phyloP scores from a whole-genome alignment of 495 filamentous ascomycete species.

The Podospora tetraspora region DNA sequence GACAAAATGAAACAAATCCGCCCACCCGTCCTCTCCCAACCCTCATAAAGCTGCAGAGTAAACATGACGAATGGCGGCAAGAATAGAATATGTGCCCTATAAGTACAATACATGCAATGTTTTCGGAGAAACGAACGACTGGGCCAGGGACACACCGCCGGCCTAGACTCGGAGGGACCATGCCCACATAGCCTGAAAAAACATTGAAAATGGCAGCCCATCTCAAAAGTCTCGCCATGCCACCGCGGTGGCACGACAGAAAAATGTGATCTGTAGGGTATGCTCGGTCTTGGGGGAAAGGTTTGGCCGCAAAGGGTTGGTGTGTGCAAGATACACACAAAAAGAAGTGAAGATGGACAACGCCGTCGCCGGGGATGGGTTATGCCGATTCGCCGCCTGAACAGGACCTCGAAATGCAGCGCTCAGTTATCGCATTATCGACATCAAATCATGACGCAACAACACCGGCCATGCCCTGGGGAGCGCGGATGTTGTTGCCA shows the following conservation, averaged over 20 bases:
- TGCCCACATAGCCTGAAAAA: background rate
- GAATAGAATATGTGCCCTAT: background rate
- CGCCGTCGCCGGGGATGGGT: conserved; percentile 19
- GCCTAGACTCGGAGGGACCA: background rate
- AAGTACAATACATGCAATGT: background rate
- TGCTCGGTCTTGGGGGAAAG: background rate
- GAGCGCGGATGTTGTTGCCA: conserved; percentile 54
- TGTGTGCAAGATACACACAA: conserved; percentile 28
- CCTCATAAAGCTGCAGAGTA: background rate
- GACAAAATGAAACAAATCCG: background rate
- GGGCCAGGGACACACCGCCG: background rate
- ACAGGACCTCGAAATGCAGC: conserved; percentile 1
- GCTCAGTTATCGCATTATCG: background rate
- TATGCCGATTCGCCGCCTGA: background rate
- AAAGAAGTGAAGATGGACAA: conserved; percentile 33
- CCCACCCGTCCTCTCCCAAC: background rate
- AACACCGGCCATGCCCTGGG: conserved; percentile 37
- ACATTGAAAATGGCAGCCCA: background rate
- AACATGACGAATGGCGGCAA: background rate
- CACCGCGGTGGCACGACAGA: background rate
- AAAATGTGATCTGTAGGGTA: background rate
- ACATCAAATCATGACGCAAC: conserved; percentile 19
- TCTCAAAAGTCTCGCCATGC: background rate
- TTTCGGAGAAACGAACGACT: background rate
- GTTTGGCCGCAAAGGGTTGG: conserved; percentile 7